phyloP scores from a whole-genome alignment of 176 grass and related monocot species.

The Thalia dealbata region DNA sequence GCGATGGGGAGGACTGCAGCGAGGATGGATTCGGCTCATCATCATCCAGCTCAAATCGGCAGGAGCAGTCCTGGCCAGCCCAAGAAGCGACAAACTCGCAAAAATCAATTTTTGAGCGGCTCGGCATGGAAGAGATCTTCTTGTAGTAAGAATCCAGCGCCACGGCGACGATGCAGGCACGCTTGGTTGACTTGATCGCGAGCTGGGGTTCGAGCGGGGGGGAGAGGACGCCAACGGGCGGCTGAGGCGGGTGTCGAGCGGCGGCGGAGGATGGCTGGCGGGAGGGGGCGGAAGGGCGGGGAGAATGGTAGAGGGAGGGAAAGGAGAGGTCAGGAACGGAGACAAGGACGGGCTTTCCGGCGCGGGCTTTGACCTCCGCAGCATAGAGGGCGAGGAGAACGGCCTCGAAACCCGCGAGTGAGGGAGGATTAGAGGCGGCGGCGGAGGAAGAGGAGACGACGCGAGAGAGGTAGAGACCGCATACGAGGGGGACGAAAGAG shows the following conservation, averaged over 20 bases:
- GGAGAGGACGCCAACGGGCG: constrained; percentile 55
- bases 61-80: constrained; percentile 83
- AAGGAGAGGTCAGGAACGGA: constrained; percentile 74
- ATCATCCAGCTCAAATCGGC: constrained; percentile 70
- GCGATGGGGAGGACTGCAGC: constrained; percentile 23
- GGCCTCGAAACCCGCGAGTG: constrained; percentile 84
- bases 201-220: constrained; percentile 80
- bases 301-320: constrained; percentile 78
- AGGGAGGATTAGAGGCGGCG: background rate
- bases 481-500: constrained; percentile 73
- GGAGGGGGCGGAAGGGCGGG: constrained; percentile 12
- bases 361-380: constrained; percentile 62
- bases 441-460: constrained; percentile 27
- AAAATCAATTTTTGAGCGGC: constrained; percentile 70
- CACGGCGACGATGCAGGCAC: constrained; percentile 61
- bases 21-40: constrained; percentile 20
- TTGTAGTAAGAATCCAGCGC: constrained; percentile 70
- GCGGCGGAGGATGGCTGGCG: background rate
- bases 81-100: constrained; percentile 54
- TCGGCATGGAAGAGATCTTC: constrained; percentile 82
- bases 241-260: constrained; percentile 14
- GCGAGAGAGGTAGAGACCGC: constrained; percentile 74
- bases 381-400: constrained; percentile 92
- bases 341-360: constrained; percentile 69
- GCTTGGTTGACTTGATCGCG: constrained; percentile 84